Evolutionary conservation across 805 yeast species (phyloP), one percentile per base, ranked within the genome.

Genomic region (Hanseniaspora nectarophila): DNA sequence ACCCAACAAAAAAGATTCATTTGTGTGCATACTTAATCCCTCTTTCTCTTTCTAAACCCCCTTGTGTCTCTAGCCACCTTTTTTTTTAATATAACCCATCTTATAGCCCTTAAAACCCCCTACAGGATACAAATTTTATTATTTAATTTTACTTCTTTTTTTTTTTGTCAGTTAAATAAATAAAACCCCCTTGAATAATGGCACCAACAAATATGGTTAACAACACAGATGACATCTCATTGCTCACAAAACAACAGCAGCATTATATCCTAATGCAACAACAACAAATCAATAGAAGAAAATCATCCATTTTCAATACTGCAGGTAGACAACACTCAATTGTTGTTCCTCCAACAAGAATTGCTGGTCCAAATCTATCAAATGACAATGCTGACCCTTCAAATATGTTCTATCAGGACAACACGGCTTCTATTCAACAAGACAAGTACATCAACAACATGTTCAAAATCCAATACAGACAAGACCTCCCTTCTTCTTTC

Each of bases 311-410:
- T 12, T 40, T 44, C 37, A 34, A 26, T 6, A 52, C 32, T 23
- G 33, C 26, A 21, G 31, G 26, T 9, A 45, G 45, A 16, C 32
- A 40, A 28, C 43, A 40, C 3, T 52, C 54, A 1, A 45, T 52
- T 13, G 59, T 72, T 9, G 57, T 67, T 16, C 75, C 75, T 2
- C 76, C 76, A 15, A 60, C 71, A 2, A 63, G 76, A 56, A 73
- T 73, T 0, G 57, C 60, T 12, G 60, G 60, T 23, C 72, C 73
- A 2, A 74, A 69, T 13, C 74, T 75, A 5, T 65, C 63, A 54
- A 59, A 67, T n/a, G 66, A 62, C 33, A 40, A 57, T 2, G 49
- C 57, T 13, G 43, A 43, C 13, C 16, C 32, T n/a, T 18, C 23
- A 18, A 29, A n/a, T n/a, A n/a, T n/a, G n/a, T n/a, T 43, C 23